Base-by-base conservation (phyloP, 2,329 filamentous ascomycete species). In the Clarireedia hainanense region DNA sequence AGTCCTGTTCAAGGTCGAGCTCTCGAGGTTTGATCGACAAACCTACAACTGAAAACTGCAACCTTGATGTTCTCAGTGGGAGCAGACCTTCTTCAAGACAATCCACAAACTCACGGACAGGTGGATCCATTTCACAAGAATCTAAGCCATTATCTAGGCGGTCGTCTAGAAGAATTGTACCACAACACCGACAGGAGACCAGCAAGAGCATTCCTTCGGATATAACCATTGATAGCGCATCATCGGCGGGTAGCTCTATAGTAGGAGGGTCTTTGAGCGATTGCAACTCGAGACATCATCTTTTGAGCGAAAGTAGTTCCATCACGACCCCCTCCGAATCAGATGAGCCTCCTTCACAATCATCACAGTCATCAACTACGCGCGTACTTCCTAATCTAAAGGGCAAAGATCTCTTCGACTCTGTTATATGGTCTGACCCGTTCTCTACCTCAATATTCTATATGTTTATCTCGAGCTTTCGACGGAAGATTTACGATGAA, bases 391-490 rank as follows among this genome's bases (percentile, higher is more conserved):
- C 81, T 1, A 81, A 84, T 47, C 79, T 88, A 68, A 87, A 87
- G 66, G 86, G 86, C 2, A 80, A 81, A 55, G 85, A 89, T 64
- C 71, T 89, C 2, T 89, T 89, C 62, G 85, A 89, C 68, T 79
- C 80, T 15, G 82, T 83, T 27, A 81, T 89, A 55, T 89, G 85
- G 81, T 74, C 81, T 0, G 84, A 88, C 63, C 81, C 84, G 0
- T 69, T 83, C 15, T 80, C 82, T 47, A 89, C 85, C 0, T 84
- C 83, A 0, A 81, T 88, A 9, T 88, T 89, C 60, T 88, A 88
- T 65, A 85, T 80, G 10, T 89, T 89, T 63, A 81, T 85, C 37
- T 85, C 85, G 0, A 84, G 81, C 0, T 70, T 89, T 5, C 77
- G 85, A 27, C 78, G 86, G 60, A 85, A 81, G 55, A 80, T 86